Evolutionary conservation across 345 rosid species (phyloP).

Genomic region (Kandelia obovata): DNA sequence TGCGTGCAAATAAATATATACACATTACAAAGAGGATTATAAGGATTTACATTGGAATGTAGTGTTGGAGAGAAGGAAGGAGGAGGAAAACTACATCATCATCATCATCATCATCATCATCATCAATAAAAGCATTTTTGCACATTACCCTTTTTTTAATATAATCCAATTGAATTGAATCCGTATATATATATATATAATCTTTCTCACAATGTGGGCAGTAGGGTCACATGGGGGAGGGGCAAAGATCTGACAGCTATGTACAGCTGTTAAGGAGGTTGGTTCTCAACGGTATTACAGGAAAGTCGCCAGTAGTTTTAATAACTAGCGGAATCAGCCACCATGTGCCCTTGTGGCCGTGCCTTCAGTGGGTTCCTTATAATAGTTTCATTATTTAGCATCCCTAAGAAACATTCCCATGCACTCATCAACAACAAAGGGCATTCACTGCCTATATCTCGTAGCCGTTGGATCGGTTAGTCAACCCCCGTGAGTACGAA

Average conservation of each 20-base stretch:
- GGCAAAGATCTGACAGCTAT: conserved; percentile 65
- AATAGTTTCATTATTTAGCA: conserved; percentile 16
- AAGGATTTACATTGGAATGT: not conserved
- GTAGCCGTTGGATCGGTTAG: conserved; percentile 6
- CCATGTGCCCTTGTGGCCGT: conserved; percentile 57
- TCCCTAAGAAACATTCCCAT: conserved; percentile 14
- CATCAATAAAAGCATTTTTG: not conserved
- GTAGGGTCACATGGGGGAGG: conserved; percentile 53
- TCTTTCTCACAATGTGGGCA: conserved; percentile 22
- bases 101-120: not conserved
- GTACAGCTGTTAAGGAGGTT: conserved; percentile 60
- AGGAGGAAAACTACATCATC: not conserved
- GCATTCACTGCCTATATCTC: not conserved
- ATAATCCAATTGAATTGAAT: not conserved
- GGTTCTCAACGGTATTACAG: conserved; percentile 76
- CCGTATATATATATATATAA: not conserved
- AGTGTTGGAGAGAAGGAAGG: not conserved
- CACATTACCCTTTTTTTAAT: not conserved
- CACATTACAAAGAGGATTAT: no score
- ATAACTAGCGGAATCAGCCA: conserved; percentile 34
- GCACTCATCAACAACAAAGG: not conserved
- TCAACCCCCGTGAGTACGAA: no score
- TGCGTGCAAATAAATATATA: no score
- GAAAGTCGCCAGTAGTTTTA: conserved; percentile 58
- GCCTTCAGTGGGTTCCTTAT: conserved; percentile 25